Evolutionary conservation across 2,329 filamentous ascomycete genomes (phyloP).

Genomic region (Fusarium ambrosium): DNA sequence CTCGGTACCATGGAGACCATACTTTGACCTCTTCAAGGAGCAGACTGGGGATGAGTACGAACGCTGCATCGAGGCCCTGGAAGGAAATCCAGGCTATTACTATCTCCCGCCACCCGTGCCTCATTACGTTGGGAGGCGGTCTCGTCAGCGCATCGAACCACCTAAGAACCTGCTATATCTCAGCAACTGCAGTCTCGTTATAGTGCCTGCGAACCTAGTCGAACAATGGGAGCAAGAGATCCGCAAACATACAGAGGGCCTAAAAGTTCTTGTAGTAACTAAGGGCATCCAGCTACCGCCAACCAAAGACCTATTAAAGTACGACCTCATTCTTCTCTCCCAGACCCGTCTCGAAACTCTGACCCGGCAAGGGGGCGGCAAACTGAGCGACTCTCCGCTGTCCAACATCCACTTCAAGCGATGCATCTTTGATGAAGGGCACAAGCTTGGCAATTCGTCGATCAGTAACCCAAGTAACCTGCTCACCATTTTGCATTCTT

Average conservation of each 20-base stretch:
- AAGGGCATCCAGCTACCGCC: constrained; percentile 68
- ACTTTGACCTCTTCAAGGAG: constrained; percentile 67
- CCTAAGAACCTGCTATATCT: constrained; percentile 69
- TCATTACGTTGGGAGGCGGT: constrained; percentile 40
- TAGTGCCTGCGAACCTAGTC: constrained; percentile 87
- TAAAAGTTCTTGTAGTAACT: constrained; percentile 76
- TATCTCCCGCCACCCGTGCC: constrained; percentile 62
- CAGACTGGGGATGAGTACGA: constrained; percentile 64
- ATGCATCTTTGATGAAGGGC: constrained; percentile 93
- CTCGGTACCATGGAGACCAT: constrained; percentile 77
- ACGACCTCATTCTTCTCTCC: constrained; percentile 85
- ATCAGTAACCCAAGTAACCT: constrained; percentile 68
- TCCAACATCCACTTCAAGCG: constrained; percentile 84
- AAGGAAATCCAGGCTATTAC: constrained; percentile 71
- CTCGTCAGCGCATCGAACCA: constrained; percentile 13
- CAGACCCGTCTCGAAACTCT: constrained; percentile 78
- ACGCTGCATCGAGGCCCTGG: constrained; percentile 68
- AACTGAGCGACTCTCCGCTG: constrained; percentile 68
- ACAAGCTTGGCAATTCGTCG: constrained; percentile 80
- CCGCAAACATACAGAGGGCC: constrained; percentile 76
- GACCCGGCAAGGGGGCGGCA: constrained; percentile 51
- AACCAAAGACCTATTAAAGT: constrained; percentile 69
- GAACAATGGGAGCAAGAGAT: constrained; percentile 90
- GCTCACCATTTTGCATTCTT: constrained; percentile 63
- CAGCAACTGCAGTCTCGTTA: constrained; percentile 78